Percentiles rank a stretch among this genome's conserved stretches.
These are phyloP conservation scores for Hemerocallis citrina DNA, from an alignment of 106 monocot genomes.

Conservation along the genomic window DNA sequence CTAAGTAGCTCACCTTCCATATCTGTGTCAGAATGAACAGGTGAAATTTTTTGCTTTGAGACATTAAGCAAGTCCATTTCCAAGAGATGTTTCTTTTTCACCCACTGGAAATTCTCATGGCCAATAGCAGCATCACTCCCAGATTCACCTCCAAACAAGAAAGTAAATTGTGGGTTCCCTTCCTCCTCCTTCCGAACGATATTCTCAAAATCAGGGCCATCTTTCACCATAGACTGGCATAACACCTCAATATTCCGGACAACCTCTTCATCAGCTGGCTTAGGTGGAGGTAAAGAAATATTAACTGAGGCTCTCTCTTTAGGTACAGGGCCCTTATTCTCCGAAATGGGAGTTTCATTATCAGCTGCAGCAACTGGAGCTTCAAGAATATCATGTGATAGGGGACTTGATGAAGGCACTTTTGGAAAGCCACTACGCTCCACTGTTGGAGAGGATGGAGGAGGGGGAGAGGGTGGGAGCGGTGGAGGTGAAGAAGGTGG, in stretches of 20 bases:
- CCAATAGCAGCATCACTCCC: conserved; percentile 50
- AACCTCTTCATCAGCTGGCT: conserved; percentile 30
- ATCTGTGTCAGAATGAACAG: conserved; percentile 72
- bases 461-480: conserved; percentile 24
- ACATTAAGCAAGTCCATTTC: conserved; percentile 7
- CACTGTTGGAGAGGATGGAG: no score
- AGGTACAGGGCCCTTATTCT: not conserved
- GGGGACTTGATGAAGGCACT: not conserved
- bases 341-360: no score
- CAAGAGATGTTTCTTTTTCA: conserved; percentile 29
- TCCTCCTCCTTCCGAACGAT: conserved; percentile 34
- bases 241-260: conserved; percentile 31
- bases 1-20: conserved; percentile 67
- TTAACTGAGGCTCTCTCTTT: conserved; percentile 10
- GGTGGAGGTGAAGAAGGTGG: conserved; percentile 42
- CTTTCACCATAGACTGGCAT: conserved; percentile 34
- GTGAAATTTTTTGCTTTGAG: not conserved
- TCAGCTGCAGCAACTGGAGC: no score
- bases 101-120: conserved; percentile 50
- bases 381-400: not conserved
- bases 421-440: no score
- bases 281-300: conserved; percentile 27
- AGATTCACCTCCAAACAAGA: conserved; percentile 56
- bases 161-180: conserved; percentile 36
- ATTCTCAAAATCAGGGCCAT: conserved; percentile 42